Evolutionary conservation across 768 basidiomycete genomes (phyloP), one percentile per base, ranked within the genome.

Genomic region (Rhizopogon sp.): DNA sequence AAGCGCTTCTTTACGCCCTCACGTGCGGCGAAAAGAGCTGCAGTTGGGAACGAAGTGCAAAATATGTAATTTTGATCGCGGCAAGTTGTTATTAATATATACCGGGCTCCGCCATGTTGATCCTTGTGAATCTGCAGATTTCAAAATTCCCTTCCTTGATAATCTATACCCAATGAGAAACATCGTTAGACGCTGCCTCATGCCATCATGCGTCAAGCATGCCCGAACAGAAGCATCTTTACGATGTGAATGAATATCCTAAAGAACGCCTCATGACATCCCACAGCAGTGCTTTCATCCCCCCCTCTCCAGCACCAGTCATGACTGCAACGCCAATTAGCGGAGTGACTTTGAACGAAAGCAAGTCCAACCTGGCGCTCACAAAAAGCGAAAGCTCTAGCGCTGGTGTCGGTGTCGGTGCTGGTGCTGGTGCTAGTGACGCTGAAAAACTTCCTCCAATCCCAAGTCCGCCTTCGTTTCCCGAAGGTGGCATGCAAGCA

Each of bases 401-500:
- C 16, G 52, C 1, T 16, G 47, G 13, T 6, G 8, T 5, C 11
- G 35, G 0, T 5, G 35, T 11, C 3, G 13, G 5, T 13, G 35
- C 13, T 13, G 35, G 35, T 37, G 41, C 20, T 22, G 39, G 37
- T n/a, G 35, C 17, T 39, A 25, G 25, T 25, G 7, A 7, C 11
- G 40, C 55, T 16, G 43, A 55, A 22, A 35, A 20, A 13, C 37
- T 29, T 8, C 20, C 50, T 10, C 50, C 39, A 20, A 1, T 6
- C 20, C 6, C 46, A 31, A 25, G 17, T 13, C 52, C 59, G 7
- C 60, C 62, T 6, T 56, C 60, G 20, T 75, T 78, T 50, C 76
- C 75, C 47, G 79, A 80, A 61, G 79, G 79, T 22, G 78, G 78
- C 0, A 44, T 69, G 28, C 70, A 63, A 31, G 79, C 71, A 37